Base-by-base conservation (phyloP, 1,284 basidiomycete genomes). In the Phlebopus sp. region DNA sequence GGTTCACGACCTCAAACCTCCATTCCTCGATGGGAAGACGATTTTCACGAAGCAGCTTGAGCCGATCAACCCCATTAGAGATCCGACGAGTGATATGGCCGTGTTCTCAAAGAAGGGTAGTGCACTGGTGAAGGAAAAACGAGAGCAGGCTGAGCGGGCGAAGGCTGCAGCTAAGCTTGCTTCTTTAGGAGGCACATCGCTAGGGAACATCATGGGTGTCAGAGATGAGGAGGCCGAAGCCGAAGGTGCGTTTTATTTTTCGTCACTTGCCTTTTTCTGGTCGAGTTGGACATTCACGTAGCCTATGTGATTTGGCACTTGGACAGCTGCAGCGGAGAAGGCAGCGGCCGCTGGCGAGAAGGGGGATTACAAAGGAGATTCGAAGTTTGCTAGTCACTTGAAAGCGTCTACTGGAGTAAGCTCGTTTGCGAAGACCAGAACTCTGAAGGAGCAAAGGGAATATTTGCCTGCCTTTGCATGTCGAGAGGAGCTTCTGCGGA, bases 381-480 rank as follows among this genome's bases (percentile, higher is more conserved):
- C 93, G 1, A 95, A 98, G 68, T 99, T 99, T 66, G 93, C 96
- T 6, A 80, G 80, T 3, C 96, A 99, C 71, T 69, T 99, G 55
- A 90, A 93, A 69, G 73, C 82, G 25, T 75, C 82, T 2, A 69
- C 84, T 31, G 91, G 93, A 18, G 86, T 86, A 5, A 94, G 90
- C 56, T 77, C 79, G 5, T 98, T 98, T 61, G 84, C 94, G 10
- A 86, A 78, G 53, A 84, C 66, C 11, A 81, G 94, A 57, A 94
- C 93, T 0, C 72, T 99, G 44, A 94, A 92, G 62, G 87, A 99
- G 68, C 97, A 99, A 66, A 71, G 97, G 55, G 96, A 99, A 67
- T 99, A 95, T 67, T 75, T 99, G 11, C 97, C 97, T 1, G 97
- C 97, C 0, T 99, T 99, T 68, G 97, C 97, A 3, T 97, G 94